Base-by-base conservation (phyloP, 2,329 filamentous ascomycete genomes). In the Botrytis tulipae region DNA sequence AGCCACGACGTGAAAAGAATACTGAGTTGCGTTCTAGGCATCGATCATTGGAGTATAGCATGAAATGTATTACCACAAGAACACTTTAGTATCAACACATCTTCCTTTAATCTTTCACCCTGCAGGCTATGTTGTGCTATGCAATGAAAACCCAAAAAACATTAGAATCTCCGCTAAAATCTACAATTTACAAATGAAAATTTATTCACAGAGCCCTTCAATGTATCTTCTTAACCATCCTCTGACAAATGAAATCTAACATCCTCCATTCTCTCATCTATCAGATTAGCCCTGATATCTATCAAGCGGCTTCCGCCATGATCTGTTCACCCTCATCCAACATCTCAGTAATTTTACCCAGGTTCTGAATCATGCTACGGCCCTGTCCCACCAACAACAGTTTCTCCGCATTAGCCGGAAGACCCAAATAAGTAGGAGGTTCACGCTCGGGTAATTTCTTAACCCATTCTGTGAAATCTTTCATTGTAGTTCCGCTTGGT, bases 351-450 rank as follows among this genome's bases (percentile, higher is more conserved):
- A 99, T 93, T 82, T 91, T 93, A 80, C 91, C 91, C 82, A 98
- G 79, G 82, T 98, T 95, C 76, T 87, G 88, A 79, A 98, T 91
- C 88, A 98, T 91, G 79, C 91, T 93, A 80, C 89, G 89, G 61
- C 95, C 97, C 80, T 97, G 90, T 3, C 93, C 95, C 22, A 97
- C 93, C 46, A 99, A 87, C 78, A 99, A 83, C 81, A 99, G 82
- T 84, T 98, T 99, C 89, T 99, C 96, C 32, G 96, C 96, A 82
- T 99, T 98, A 42, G 94, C 93, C 51, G 96, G 96, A 77, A 99
- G 84, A 35, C 96, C 97, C 25, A 99, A 87, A 81, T 97, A 99
- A 0, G 94, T 97, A 7, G 96, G 96, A 42, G 97, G 97, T 83
- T 99, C 96, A 79, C 96, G 90, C 86, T 99, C 96, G 0, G 96